Percentiles rank a stretch among this genome's conserved stretches.
These are phyloP conservation scores for Boletus subparvulus DNA, from an alignment of 768 basidiomycete genomes.

Conservation along the genomic window DNA sequence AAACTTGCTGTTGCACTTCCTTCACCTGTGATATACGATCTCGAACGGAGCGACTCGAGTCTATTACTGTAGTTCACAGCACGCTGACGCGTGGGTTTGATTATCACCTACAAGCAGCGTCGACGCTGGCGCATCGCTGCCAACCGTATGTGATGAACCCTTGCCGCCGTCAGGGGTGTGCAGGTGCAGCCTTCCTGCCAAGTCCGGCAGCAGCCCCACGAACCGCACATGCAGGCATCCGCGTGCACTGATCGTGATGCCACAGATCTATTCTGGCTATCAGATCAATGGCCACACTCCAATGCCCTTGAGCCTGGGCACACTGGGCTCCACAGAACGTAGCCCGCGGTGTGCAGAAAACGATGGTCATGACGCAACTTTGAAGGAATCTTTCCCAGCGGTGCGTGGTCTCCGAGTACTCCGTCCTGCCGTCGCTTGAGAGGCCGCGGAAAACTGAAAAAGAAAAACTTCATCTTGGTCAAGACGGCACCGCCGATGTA, in stretches of 20 bases:
- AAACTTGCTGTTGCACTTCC: no score
- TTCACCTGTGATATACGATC: neutral
- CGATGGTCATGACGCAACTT: neutral
- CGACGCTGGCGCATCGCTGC: constrained; percentile 15
- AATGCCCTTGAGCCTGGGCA: constrained; percentile 24
- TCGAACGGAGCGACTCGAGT: neutral
- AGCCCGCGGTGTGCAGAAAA: neutral
- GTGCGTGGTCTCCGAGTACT: neutral
- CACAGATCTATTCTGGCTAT: constrained; percentile 6
- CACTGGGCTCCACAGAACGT: constrained; percentile 6
- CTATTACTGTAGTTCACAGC: neutral
- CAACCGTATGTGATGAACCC: neutral
- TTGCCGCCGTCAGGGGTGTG: constrained; percentile 15
- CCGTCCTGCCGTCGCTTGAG: constrained; percentile 10
- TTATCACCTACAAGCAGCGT: neutral
- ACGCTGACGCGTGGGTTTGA: constrained; percentile 11
- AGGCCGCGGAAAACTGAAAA: neutral
- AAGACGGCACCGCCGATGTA: constrained; percentile 2
- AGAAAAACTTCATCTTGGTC: constrained; percentile 1
- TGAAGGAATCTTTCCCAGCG: neutral
- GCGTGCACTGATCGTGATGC: constrained; percentile 20
- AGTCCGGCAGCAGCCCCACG: neutral
- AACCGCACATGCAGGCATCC: constrained; percentile 18
- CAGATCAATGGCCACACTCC: constrained; percentile 5
- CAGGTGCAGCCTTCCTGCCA: neutral